Conservation (phyloP, 129 eudicot genomes). For the Lactuca saligna region DNA sequence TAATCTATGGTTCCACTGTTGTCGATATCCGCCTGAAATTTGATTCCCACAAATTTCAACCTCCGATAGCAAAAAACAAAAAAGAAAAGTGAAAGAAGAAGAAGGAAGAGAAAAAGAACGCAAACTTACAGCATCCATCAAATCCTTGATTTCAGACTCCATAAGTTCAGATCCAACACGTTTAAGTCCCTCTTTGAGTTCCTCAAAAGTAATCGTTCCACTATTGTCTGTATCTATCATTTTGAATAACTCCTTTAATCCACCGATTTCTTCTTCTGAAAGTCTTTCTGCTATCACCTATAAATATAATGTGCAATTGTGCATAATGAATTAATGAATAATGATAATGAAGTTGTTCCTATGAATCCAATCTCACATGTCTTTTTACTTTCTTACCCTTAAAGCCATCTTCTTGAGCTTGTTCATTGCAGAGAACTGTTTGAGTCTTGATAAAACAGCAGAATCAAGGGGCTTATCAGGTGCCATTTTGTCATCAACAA, state of each 20-base stretch:
- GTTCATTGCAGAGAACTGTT: slow-evolving; percentile 95
- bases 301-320: neutral
- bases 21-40: slow-evolving; percentile 78
- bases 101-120: neutral
- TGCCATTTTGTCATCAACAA: slow-evolving; percentile 80
- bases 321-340: too few relatives aligned
- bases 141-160: slow-evolving; percentile 90
- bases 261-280: slow-evolving; percentile 97
- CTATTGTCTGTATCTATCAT: slow-evolving; percentile 89
- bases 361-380: too few relatives aligned
- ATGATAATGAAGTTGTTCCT: too few relatives aligned
- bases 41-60: slow-evolving; percentile 10
- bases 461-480: slow-evolving; percentile 98
- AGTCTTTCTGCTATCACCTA: slow-evolving; percentile 94
- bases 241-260: slow-evolving; percentile 81
- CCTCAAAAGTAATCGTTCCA: slow-evolving; percentile 88
- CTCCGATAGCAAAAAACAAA: neutral
- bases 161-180: slow-evolving; percentile 84
- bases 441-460: slow-evolving; percentile 83
- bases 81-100: neutral
- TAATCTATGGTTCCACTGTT: slow-evolving; percentile 93
- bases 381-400: slow-evolving; percentile 46
- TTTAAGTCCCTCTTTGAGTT: slow-evolving; percentile 77
- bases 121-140: slow-evolving; percentile 82
- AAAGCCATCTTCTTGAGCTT: slow-evolving; percentile 98